Evolutionary conservation across 2,329 filamentous ascomycete genomes (phyloP), one percentile per base, ranked within the genome.

Genomic region (Hypoxylon sp.): DNA sequence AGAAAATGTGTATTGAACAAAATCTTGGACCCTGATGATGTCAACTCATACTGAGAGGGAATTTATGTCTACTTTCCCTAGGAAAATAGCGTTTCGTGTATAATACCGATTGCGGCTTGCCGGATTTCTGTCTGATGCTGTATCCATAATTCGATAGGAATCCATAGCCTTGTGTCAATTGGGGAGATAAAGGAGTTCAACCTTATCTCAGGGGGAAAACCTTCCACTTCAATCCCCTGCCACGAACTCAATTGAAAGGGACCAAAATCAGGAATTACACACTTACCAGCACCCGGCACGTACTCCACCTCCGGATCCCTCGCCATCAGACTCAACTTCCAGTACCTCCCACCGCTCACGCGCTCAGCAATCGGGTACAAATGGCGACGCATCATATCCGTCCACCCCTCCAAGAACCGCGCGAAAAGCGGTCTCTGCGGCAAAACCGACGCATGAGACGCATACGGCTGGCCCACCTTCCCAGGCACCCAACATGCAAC

Each of bases 291-390:
- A 14, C 68, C 66, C 2, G 66, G 54, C 5, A 72, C 68, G 55
- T 71, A 66, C 48, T 55, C 53, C 57, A 64, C 52, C 48, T 1
- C 67, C 14, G 68, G 70, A 48, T 72, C 70, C 60, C 70, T 60
- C 56, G 68, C 70, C 68, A 72, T 68, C 24, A 73, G 64, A n/a
- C 63, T 68, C 48, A 73, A 55, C 42, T 72, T 66, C 72, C 70
- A 72, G 44, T 63, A 70, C 17, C 62, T 33, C 8, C 70, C 71
- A 2, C 48, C 54, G n/a, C 69, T 68, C 44, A 67, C 61, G 6
- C 55, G 48, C 37, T 56, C 26, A 19, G 64, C 70, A 4, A 70
- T 24, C 2, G 67, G 71, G 13, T 57, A 53, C 55, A 73, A 50
- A 9, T 48, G 19, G 42, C 17, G 14, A 26, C 17, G 29, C 62